These are phyloP conservation scores for Polytolypa hystricis DNA, from an alignment of 2,329 filamentous ascomycete genomes.

Conservation along the genomic window DNA sequence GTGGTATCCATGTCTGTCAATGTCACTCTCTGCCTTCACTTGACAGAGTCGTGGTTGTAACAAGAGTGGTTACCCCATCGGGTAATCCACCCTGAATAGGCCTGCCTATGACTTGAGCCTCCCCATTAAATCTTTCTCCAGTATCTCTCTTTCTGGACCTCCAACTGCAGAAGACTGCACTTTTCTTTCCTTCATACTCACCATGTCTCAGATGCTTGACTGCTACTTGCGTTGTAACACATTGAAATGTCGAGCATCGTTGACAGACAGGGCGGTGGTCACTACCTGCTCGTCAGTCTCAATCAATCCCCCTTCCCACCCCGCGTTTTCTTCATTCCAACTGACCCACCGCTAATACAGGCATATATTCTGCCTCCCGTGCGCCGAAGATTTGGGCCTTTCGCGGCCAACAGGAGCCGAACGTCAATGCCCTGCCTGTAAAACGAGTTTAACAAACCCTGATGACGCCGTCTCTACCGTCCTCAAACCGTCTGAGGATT, in stretches of 20 bases:
- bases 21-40: too few relatives aligned
- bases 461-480: conserved; percentile 64
- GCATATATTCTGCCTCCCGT: conserved; percentile 75
- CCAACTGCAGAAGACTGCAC: neutral
- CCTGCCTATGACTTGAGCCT: neutral
- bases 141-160: neutral
- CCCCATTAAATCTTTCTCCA: neutral
- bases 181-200: neutral
- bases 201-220: conserved; percentile 48
- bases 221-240: conserved; percentile 67
- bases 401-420: conserved; percentile 42
- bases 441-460: conserved; percentile 53
- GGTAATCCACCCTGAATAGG: conserved; percentile 1
- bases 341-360: conserved; percentile 33
- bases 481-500: conserved; percentile 73
- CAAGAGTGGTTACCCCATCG: conserved; percentile 1
- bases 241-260: conserved; percentile 59
- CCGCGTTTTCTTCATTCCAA: too few relatives aligned
- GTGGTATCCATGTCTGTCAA: too few relatives aligned
- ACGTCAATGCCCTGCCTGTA: conserved; percentile 65
- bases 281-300: conserved; percentile 69
- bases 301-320: neutral
- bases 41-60: too few relatives aligned
- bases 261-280: conserved; percentile 64
- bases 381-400: conserved; percentile 56